Evolutionary conservation across 495 filamentous ascomycete species (phyloP), one percentile per base, ranked within the genome.

Genomic region (Trichocladium uniseriatum): DNA sequence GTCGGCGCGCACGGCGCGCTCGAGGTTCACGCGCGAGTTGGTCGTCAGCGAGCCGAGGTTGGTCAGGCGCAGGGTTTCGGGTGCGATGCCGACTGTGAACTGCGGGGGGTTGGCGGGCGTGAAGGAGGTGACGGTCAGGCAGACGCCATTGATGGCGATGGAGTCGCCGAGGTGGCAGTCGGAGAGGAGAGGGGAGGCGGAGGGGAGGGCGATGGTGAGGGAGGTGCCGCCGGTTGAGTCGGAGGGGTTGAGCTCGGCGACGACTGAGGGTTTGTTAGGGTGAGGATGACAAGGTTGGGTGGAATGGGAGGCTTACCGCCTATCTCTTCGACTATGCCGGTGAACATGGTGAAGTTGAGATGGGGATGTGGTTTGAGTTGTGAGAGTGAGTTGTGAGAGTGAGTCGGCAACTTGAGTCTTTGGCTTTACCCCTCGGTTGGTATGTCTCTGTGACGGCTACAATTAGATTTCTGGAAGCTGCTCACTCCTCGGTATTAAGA

Each of bases 71-170:
- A 99, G 84, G 8, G 94, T 97, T 68, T 99, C 92, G 56, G 94
- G 92, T 2, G 92, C 88, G 55, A 95, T 82, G 65, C 92, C 91
- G 54, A 97, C 89, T 52, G 84, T 94, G 83, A 99, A 99, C 49
- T 53, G 53, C 56, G 64, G 61, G 5, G 43, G 47, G 21, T 43
- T 34, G 71, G 44, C 70, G 55, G 74, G 71, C 24, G 24, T 27
- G 71, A 94, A 88, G 53, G 77, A 72, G 16, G 88, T 94, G 27
- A 95, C 82, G 34, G 92, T 99, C n/a, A 99, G 80, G 70, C 92
- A 74, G 55, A 65, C 75, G 74, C 91, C 91, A 73, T 95, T 96
- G 60, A 96, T 77, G 62, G 81, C 79, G 59, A 96, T 95, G 64
- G 86, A 91, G 72, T 98, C 92, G 52, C 94, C 92, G 27, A 94